Evolutionary conservation across 176 grass and related monocot genomes (phyloP).

Genomic region (Aegilops sharonensis): DNA sequence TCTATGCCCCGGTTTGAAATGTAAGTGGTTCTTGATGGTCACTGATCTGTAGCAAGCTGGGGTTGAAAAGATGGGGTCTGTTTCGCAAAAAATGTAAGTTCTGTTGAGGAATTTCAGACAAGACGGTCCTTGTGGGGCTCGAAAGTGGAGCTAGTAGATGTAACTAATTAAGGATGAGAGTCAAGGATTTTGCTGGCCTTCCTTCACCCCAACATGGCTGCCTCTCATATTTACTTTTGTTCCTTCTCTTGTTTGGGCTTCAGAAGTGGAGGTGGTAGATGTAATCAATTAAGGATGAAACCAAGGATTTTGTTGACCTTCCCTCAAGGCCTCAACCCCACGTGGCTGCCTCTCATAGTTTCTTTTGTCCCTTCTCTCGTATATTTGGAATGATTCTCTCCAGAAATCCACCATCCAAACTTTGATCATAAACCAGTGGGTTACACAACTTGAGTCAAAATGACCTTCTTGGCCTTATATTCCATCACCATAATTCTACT

Average conservation of each 20-base stretch:
- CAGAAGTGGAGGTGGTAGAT: neutral
- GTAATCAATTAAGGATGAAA: neutral
- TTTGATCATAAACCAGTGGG: neutral
- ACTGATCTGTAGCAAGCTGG: neutral
- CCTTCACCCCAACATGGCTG: neutral
- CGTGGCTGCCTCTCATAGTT: constrained; percentile 15
- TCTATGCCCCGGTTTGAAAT: neutral
- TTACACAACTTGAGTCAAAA: neutral
- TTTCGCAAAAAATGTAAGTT: neutral
- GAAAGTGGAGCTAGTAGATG: neutral
- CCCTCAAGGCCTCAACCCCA: neutral
- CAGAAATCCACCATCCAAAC: constrained; percentile 15
- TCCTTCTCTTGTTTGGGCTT: neutral
- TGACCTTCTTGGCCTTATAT: neutral
- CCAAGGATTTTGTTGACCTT: neutral
- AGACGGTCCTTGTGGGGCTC: neutral
- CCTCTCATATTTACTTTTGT: neutral
- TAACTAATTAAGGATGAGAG: neutral
- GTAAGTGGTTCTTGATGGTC: neutral
- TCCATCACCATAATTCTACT: neutral
- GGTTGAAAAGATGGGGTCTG: neutral
- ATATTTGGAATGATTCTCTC: neutral
- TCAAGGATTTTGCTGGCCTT: neutral
- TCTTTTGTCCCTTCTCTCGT: neutral
- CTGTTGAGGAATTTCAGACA: neutral